These are phyloP conservation scores for Sclerotinia minor DNA, from an alignment of 2,329 filamentous ascomycete species.

Conservation along the genomic window DNA sequence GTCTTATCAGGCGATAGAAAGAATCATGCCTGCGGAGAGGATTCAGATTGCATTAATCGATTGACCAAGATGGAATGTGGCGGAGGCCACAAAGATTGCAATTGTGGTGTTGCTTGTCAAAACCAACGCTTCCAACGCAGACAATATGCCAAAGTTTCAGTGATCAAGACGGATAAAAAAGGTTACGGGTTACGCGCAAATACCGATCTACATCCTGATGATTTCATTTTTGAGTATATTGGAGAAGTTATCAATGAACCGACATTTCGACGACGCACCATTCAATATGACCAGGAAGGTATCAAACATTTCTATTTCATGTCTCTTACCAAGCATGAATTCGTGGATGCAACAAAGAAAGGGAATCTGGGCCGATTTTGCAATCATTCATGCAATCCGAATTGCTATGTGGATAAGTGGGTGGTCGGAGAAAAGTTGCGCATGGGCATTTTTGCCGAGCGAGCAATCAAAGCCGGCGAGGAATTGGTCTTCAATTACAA, in stretches of 20 bases:
- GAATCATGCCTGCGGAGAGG: slow-evolving; percentile 89
- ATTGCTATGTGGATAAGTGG: slow-evolving; percentile 99
- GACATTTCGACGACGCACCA: slow-evolving; percentile 84
- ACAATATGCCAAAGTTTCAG: slow-evolving; percentile 85
- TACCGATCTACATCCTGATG: slow-evolving; percentile 71
- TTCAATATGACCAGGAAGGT: slow-evolving; percentile 90
- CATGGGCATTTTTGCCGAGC: slow-evolving; percentile 97
- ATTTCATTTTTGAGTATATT: slow-evolving; percentile 98
- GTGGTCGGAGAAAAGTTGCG: slow-evolving; percentile 94
- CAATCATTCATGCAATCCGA: slow-evolving; percentile 98
- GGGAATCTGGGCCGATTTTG: slow-evolving; percentile 96
- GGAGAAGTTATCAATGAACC: slow-evolving; percentile 96
- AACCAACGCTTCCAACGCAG: slow-evolving; percentile 93
- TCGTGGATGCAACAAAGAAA: slow-evolving; percentile 95
- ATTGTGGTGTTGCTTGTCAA: slow-evolving; percentile 83
- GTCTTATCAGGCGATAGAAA: slow-evolving; percentile 53
- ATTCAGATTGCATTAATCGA: slow-evolving; percentile 98
- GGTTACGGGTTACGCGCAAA: slow-evolving; percentile 89
- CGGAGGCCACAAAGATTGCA: slow-evolving; percentile 64
- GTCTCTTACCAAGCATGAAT: slow-evolving; percentile 94
- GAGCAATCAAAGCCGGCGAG: slow-evolving; percentile 81
- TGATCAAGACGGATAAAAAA: slow-evolving; percentile 98
- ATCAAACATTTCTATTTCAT: slow-evolving; percentile 99
- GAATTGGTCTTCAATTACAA: slow-evolving; percentile 99
- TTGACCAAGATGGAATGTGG: slow-evolving; percentile 97